These are phyloP conservation scores for Starmerella vitae DNA, from an alignment of 805 yeast genomes.

Conservation along the genomic window DNA sequence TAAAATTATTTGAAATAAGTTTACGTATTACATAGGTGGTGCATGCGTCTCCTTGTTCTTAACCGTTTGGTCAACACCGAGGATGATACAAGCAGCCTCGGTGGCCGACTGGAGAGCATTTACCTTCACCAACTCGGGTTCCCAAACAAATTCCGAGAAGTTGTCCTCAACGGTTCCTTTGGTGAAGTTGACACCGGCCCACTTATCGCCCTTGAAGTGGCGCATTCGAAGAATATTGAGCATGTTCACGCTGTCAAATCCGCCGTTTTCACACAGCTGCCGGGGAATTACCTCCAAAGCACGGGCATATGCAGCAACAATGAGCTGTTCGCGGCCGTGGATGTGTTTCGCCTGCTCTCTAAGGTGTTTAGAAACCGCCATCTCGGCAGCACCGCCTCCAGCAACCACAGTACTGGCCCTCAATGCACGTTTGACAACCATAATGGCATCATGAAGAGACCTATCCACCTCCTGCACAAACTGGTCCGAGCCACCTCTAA, in stretches of 20 bases:
- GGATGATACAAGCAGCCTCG: conserved; percentile 85
- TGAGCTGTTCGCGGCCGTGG: conserved; percentile 91
- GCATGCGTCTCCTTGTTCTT: conserved; percentile 31
- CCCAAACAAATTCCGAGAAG: conserved; percentile 86
- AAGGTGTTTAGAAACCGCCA: conserved; percentile 83
- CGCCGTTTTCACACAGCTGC: conserved; percentile 97
- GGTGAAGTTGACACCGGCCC: conserved; percentile 89
- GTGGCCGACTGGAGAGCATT: conserved; percentile 94
- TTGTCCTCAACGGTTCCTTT: conserved; percentile 71
- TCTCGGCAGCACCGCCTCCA: conserved; percentile 98
- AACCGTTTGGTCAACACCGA: conserved; percentile 89
- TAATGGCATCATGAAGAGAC: conserved; percentile 93
- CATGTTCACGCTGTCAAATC: conserved; percentile 92
- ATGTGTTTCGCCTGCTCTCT: conserved; percentile 77
- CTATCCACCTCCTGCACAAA: conserved; percentile 96
- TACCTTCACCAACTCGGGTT: conserved; percentile 84
- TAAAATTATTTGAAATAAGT: not conserved
- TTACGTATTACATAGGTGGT: conserved; percentile 21
- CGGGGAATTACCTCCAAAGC: conserved; percentile 94
- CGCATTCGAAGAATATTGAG: conserved; percentile 82
- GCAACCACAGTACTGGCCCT: conserved; percentile 81
- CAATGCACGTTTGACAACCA: conserved; percentile 93
- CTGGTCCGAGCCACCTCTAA: conserved; percentile 98
- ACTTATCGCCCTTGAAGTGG: conserved; percentile 82
- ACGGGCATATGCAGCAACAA: conserved; percentile 83